Evolutionary conservation across 257 asterid species (phyloP).

Genomic region (Solanum phureja): DNA sequence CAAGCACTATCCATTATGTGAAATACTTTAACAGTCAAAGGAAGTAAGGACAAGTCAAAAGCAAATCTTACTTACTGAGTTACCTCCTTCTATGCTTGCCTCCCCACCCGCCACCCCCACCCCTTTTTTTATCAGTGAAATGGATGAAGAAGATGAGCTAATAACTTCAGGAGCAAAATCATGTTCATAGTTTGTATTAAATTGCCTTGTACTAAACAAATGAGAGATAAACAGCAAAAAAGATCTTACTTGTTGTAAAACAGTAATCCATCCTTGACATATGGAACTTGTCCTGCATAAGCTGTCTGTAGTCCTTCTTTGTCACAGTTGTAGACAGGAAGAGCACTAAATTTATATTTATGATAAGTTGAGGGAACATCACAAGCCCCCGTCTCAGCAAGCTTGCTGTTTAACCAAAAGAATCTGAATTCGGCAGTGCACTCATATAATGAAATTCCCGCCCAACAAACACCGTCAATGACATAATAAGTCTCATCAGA

Average conservation of each 20-base stretch:
- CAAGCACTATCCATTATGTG: not conserved
- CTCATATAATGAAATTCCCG: constrained; percentile 73
- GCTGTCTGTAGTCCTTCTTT: constrained; percentile 64
- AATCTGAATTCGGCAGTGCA: constrained; percentile 90
- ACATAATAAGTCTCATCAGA: constrained; percentile 80
- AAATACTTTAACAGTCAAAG: not conserved
- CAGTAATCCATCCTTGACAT: constrained; percentile 78
- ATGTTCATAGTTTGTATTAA: not conserved
- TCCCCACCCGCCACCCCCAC: no score
- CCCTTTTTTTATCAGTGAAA: not conserved
- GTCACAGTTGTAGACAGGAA: constrained; percentile 56
- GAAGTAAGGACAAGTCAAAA: not conserved
- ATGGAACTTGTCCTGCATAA: constrained; percentile 52
- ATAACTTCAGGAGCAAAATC: not conserved
- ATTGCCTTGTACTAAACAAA: not conserved
- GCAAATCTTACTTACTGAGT: not conserved
- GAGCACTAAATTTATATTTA: constrained; percentile 44
- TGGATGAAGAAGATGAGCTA: not conserved
- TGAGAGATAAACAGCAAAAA: not conserved
- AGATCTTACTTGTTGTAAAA: constrained; percentile 72
- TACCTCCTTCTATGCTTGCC: not conserved
- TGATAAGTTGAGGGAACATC: constrained; percentile 67
- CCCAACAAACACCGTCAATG: constrained; percentile 91
- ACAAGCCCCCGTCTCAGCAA: constrained; percentile 66
- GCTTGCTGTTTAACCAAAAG: constrained; percentile 87